phyloP scores from a whole-genome alignment of 2,329 filamentous ascomycete genomes.

The Colletotrichum lentis region DNA sequence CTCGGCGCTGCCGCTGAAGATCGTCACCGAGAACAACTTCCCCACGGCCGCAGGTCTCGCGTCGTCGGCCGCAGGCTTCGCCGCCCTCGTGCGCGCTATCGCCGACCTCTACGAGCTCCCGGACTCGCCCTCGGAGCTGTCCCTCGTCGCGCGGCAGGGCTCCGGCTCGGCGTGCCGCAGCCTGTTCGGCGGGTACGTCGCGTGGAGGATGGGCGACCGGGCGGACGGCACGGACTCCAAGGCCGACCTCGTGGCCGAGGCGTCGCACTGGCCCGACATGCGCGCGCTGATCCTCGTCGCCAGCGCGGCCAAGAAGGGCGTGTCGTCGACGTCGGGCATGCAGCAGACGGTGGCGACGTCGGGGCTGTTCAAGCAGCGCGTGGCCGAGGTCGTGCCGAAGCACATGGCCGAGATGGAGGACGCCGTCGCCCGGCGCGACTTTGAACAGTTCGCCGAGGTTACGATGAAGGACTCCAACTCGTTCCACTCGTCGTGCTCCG shows the following conservation, averaged over 20 bases:
- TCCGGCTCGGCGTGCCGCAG: slow-evolving; percentile 94
- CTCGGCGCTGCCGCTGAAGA: slow-evolving; percentile 76
- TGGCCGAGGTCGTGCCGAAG: slow-evolving; percentile 77
- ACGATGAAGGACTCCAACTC: slow-evolving; percentile 98
- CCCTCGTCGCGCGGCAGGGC: slow-evolving; percentile 88
- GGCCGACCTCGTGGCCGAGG: slow-evolving; percentile 87
- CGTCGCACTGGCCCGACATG: slow-evolving; percentile 95
- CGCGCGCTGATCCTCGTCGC: slow-evolving; percentile 90
- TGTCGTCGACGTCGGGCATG: slow-evolving; percentile 93
- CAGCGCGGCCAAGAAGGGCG: slow-evolving; percentile 93
- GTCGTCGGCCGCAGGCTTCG: slow-evolving; percentile 74
- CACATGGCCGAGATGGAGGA: slow-evolving; percentile 87
- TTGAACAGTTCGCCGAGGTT: slow-evolving; percentile 84
- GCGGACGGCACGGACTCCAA: slow-evolving; percentile 85
- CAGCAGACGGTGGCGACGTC: slow-evolving; percentile 95
- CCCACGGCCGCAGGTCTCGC: slow-evolving; percentile 93
- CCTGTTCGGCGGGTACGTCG: slow-evolving; percentile 94
- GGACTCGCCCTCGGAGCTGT: slow-evolving; percentile 82
- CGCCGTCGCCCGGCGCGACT: slow-evolving; percentile 80
- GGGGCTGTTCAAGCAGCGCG: slow-evolving; percentile 81
- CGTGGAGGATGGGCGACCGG: slow-evolving; percentile 83
- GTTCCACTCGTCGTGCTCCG: slow-evolving; percentile 94
- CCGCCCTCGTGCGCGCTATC: slow-evolving; percentile 80
- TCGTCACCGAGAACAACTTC: slow-evolving; percentile 99
- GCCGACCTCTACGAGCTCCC: slow-evolving; percentile 90